Base-by-base conservation (phyloP, 768 basidiomycete species). In the Podaxis mareebaensis region DNA sequence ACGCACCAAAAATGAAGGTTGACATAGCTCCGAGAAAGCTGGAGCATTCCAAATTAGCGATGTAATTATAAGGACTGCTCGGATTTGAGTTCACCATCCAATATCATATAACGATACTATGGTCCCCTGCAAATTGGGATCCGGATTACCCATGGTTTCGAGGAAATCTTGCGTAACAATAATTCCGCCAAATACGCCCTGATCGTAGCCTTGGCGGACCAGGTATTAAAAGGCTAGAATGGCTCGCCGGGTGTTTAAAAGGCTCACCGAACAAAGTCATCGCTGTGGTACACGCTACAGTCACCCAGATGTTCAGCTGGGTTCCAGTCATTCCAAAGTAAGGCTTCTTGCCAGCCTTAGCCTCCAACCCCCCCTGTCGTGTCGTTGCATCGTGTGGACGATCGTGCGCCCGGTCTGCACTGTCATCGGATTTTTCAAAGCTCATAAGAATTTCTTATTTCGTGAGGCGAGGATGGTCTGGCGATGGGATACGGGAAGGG, bases 41-140 rank as follows among this genome's bases (percentile, higher is more conserved):
- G 56, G 3, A 22, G 30, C 20, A 26, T 46, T 48, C 10, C 3
- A 15, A 39, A 54, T 51, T 22, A 24, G 46, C n/a, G 46, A 24
- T 15, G 56, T 4, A 28, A 38, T 5, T 13, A 30, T 4, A 51
- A 10, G 10, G 15, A 42, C 13, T 48, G 3, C 3, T 44, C 3
- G 22, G 20, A 33, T 17, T 20, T n/a, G 24, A 10, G 65, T 76
- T 24, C 58, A 81, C 79, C 80, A 82, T 46, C 81, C 81, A 61
- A 83, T 81, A 65, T 83, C 81, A 59, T 83, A 82, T n/a, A 83
- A 58, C 11, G 81, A 81, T 13, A 83, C 81, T 58, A 83, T 82
- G 3, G 81, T 79, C 5, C 81, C 82, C 61, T 82, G 81, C 28
- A 83, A 70, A 54, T 72, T 73, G 1, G 80, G 73, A 62, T 77